Evolutionary conservation across 1,284 basidiomycete species (phyloP).

Genomic region (Leccinum fallax): DNA sequence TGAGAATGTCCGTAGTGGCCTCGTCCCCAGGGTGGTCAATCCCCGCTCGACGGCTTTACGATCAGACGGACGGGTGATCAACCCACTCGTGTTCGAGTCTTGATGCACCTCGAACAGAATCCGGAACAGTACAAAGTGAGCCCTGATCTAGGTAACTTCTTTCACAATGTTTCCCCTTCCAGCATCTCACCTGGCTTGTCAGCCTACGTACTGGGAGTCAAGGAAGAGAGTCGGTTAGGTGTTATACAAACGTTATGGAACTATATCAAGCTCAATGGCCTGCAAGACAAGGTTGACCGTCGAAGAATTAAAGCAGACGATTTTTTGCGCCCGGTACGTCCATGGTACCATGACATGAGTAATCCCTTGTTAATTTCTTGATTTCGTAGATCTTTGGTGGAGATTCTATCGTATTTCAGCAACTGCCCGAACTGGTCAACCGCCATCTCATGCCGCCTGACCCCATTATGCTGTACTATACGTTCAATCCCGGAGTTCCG

Average conservation of each 20-base stretch:
- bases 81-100: conserved; percentile 76
- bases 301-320: conserved; percentile 80
- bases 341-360: neutral
- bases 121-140: conserved; percentile 87
- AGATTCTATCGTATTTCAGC: conserved; percentile 74
- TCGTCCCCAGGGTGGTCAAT: conserved; percentile 54
- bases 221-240: conserved; percentile 84
- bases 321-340: conserved; percentile 62
- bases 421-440: conserved; percentile 86
- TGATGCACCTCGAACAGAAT: conserved; percentile 83
- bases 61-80: conserved; percentile 82
- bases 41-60: conserved; percentile 86
- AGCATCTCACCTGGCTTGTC: conserved; percentile 13
- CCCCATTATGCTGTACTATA: conserved; percentile 86
- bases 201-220: conserved; percentile 75
- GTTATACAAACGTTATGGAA: conserved; percentile 89
- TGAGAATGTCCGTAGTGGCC: conserved; percentile 60
- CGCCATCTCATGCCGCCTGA: conserved; percentile 79
- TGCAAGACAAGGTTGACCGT: conserved; percentile 91
- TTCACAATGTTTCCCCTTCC: neutral
- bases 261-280: conserved; percentile 84
- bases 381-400: conserved; percentile 61
- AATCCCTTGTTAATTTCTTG: neutral
- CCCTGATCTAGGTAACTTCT: conserved; percentile 66
- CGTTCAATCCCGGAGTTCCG: conserved; percentile 56